Evolutionary conservation across 176 grass and related monocot species (phyloP).

Genomic region (Saccharum officinarum): DNA sequence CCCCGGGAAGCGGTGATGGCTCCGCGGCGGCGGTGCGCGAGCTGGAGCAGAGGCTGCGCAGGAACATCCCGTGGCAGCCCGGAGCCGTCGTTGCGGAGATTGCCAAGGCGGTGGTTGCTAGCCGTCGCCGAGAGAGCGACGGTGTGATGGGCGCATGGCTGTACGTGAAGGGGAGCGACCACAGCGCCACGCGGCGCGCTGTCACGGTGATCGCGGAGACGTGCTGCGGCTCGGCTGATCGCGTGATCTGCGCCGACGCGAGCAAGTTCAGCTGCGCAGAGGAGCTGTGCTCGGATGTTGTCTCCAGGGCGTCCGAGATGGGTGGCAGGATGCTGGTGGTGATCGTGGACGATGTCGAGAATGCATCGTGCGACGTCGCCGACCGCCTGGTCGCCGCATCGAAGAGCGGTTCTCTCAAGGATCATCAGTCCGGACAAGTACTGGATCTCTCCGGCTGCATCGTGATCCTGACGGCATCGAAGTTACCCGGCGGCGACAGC

Average conservation of each 20-base stretch:
- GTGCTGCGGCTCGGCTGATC: constrained; percentile 41
- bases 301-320: constrained; percentile 36
- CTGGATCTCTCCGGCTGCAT: constrained; percentile 45
- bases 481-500: not conserved
- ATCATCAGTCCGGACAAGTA: not conserved
- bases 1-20: not conserved
- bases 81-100: constrained; percentile 39
- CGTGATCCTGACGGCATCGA: constrained; percentile 49
- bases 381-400: constrained; percentile 27
- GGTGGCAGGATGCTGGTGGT: constrained; percentile 39
- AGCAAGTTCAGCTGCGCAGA: constrained; percentile 26
- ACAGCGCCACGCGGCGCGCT: constrained; percentile 41
- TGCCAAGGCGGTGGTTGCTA: constrained; percentile 35
- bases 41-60: constrained; percentile 54
- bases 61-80: constrained; percentile 75
- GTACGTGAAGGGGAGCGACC: constrained; percentile 62
- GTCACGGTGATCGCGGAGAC: constrained; percentile 45
- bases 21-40: constrained; percentile 7
- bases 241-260: constrained; percentile 17
- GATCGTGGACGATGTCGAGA: constrained; percentile 55
- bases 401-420: constrained; percentile 17
- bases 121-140: not conserved
- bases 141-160: constrained; percentile 47
- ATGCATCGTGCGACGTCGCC: constrained; percentile 31
- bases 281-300: constrained; percentile 24